phyloP scores from a whole-genome alignment of 2,329 filamentous ascomycete genomes.

The Xylariales sp. region DNA sequence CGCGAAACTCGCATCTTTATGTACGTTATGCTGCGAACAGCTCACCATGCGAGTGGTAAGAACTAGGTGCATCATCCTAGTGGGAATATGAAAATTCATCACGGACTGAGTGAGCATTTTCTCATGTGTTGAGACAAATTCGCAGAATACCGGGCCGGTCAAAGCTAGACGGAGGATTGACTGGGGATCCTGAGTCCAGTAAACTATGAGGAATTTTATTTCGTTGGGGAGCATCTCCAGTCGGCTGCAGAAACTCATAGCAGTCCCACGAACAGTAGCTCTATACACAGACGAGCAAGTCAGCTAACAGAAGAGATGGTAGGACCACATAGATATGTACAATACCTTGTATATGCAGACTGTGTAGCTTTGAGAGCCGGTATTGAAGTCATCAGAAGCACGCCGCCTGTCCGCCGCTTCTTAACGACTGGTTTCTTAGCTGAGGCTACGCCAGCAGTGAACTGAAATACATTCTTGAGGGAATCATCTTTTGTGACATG shows the following conservation, averaged over 20 bases:
- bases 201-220: constrained; percentile 11
- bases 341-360: not conserved
- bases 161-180: constrained; percentile 14
- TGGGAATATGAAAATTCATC: not conserved
- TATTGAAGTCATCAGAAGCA: not conserved
- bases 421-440: too few relatives aligned
- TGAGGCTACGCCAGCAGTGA: too few relatives aligned
- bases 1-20: not conserved
- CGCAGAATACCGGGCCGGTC: constrained; percentile 14
- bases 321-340: not conserved
- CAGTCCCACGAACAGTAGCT: not conserved
- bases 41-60: not conserved
- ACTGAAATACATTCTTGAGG: too few relatives aligned
- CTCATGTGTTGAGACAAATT: constrained; percentile 3
- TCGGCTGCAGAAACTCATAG: not conserved
- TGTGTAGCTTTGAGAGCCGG: not conserved
- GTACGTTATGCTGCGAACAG: not conserved
- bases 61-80: not conserved
- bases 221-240: constrained; percentile 27
- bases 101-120: not conserved
- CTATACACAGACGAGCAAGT: not conserved
- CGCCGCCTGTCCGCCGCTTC: too few relatives aligned
- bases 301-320: not conserved
- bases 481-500: too few relatives aligned
- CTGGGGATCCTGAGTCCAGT: not conserved